phyloP scores from a whole-genome alignment of 2,329 filamentous ascomycete genomes.

The Tolypocladium tropicale region DNA sequence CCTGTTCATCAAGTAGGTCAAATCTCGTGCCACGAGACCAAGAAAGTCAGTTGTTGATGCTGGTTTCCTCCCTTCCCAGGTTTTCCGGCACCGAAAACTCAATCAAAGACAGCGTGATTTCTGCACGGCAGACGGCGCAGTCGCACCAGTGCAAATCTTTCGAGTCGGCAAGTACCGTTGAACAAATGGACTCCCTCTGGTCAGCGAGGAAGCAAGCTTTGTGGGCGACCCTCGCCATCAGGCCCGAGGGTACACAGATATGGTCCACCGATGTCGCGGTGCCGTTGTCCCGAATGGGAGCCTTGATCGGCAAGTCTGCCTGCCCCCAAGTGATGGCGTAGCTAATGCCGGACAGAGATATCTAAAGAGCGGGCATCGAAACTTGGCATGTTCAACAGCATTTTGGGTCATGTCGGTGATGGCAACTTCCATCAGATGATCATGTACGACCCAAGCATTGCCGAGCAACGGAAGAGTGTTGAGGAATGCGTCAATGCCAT shows the following conservation, averaged over 20 bases:
- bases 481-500: constrained; percentile 55
- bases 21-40: background rate
- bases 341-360: constrained; percentile 30
- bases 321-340: too few relatives aligned
- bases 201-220: constrained; percentile 65
- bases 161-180: constrained; percentile 54
- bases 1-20: constrained; percentile 56
- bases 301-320: constrained; percentile 44
- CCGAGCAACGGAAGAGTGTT: constrained; percentile 42
- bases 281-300: constrained; percentile 58
- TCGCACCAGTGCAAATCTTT: constrained; percentile 45
- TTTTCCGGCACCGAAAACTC: constrained; percentile 55
- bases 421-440: constrained; percentile 59
- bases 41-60: background rate
- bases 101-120: constrained; percentile 49
- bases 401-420: constrained; percentile 66
- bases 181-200: constrained; percentile 63
- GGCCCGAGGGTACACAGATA: constrained; percentile 47
- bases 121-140: constrained; percentile 44
- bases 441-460: constrained; percentile 35
- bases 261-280: constrained; percentile 80
- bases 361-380: constrained; percentile 55
- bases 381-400: constrained; percentile 52
- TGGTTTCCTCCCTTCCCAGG: constrained; percentile 9
- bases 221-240: constrained; percentile 61